phyloP scores from a whole-genome alignment of 2,329 filamentous ascomycete species.

The Aspergillus niger region DNA sequence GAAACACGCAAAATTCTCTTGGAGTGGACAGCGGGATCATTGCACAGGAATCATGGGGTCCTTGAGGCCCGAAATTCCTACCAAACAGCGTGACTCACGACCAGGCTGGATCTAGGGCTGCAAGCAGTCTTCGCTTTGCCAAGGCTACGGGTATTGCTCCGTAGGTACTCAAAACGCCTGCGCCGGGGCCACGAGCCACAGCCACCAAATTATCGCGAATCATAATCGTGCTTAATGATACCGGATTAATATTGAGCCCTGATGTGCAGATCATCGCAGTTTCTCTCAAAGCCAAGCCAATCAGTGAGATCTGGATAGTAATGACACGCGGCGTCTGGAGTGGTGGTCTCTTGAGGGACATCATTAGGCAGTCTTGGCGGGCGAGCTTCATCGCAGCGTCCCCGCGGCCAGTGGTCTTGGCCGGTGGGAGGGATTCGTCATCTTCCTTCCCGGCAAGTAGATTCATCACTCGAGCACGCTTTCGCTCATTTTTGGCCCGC shows the following conservation, averaged over 20 bases:
- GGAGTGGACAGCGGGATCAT: not conserved
- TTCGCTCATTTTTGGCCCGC: not conserved
- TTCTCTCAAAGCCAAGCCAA: not conserved
- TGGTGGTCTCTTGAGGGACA: not conserved
- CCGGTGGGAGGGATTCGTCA: conserved; percentile 5
- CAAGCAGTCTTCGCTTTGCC: not conserved
- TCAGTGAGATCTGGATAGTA: not conserved
- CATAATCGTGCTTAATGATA: not conserved
- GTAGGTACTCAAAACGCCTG: not conserved
- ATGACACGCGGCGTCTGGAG: conserved; percentile 4
- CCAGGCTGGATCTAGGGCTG: not conserved
- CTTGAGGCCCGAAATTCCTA: not conserved
- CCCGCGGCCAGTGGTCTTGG: conserved; percentile 3
- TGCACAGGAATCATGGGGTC: not conserved
- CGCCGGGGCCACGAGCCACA: not conserved
- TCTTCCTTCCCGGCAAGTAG: not conserved
- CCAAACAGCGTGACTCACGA: not conserved
- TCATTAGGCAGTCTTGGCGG: conserved; percentile 2
- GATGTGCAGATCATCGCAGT: not conserved
- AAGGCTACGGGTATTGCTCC: not conserved
- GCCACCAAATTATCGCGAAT: not conserved
- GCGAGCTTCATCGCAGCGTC: conserved; percentile 7
- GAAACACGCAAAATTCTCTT: not conserved
- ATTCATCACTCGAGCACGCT: not conserved
- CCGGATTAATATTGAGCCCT: not conserved